A percentile compares a stretch with the other conserved stretches of the same genome.
phyloP scores from a whole-genome alignment of 2,329 filamentous ascomycete genomes.

The Byssothecium circinans region DNA sequence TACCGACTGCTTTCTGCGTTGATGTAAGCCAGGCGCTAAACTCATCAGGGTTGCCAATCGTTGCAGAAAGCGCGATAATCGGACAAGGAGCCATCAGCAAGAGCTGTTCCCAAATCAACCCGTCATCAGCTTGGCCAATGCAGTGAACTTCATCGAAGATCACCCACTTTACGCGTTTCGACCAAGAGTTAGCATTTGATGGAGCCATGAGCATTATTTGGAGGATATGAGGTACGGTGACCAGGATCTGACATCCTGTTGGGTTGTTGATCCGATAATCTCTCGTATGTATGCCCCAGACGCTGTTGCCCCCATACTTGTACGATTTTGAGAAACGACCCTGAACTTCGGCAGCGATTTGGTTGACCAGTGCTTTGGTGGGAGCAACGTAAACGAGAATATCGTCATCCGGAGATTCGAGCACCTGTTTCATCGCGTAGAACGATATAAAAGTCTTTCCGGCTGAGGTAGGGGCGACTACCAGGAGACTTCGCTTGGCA shows the following conservation, averaged over 20 bases:
- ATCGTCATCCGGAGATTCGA: constrained; percentile 68
- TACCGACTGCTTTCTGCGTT: constrained; percentile 65
- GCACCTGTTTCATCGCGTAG: constrained; percentile 77
- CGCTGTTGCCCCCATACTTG: constrained; percentile 60
- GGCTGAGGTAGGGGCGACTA: constrained; percentile 75
- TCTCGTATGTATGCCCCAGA: constrained; percentile 78
- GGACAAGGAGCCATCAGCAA: constrained; percentile 73
- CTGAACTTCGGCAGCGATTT: constrained; percentile 78
- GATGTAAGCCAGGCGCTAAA: constrained; percentile 69
- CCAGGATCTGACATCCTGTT: constrained; percentile 70
- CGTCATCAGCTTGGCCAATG: constrained; percentile 75
- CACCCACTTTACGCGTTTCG: constrained; percentile 68
- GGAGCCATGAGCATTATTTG: constrained; percentile 71
- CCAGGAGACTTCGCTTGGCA: constrained; percentile 68
- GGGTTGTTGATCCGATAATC: constrained; percentile 76
- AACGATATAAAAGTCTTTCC: constrained; percentile 86
- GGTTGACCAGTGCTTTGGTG: constrained; percentile 80
- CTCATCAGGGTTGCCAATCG: constrained; percentile 72
- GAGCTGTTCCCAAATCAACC: constrained; percentile 77
- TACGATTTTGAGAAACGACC: constrained; percentile 71
- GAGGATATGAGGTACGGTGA: constrained; percentile 76
- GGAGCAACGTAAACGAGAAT: constrained; percentile 79
- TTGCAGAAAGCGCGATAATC: constrained; percentile 78
- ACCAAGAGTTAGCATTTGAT: constrained; percentile 72
- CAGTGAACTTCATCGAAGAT: constrained; percentile 84